These are phyloP conservation scores for Datisca glomerata DNA, from an alignment of 306 rosid genomes.

Conservation along the genomic window DNA sequence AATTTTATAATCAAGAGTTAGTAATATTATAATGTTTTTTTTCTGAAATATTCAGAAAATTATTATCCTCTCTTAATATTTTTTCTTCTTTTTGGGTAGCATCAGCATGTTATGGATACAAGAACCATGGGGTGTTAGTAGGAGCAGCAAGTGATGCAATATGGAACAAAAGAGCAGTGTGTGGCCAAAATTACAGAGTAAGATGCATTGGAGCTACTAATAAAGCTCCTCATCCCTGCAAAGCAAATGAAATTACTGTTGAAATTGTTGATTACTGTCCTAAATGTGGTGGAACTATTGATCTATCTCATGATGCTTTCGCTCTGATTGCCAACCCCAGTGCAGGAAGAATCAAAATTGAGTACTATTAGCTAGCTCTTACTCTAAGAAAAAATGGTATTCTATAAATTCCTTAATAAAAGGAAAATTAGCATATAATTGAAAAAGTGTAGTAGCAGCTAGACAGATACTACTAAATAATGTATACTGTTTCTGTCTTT, in stretches of 20 bases:
- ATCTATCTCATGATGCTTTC: slow-evolving; percentile 5
- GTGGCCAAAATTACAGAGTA: background rate
- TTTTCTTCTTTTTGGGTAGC: too few relatives aligned
- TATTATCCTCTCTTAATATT: background rate
- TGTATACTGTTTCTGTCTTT: too few relatives aligned
- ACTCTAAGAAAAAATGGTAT: too few relatives aligned
- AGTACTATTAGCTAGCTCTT: background rate
- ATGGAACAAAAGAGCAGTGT: background rate
- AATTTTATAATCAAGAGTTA: too few relatives aligned
- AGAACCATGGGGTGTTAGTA: background rate
- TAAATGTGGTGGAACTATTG: background rate
- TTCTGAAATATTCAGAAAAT: too few relatives aligned
- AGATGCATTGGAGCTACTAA: background rate
- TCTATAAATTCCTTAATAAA: too few relatives aligned
- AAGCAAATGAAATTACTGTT: background rate
- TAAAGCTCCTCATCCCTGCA: background rate
- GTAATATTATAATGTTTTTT: too few relatives aligned
- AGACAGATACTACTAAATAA: too few relatives aligned
- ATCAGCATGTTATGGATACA: background rate
- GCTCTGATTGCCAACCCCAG: background rate
- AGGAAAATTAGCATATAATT: too few relatives aligned
- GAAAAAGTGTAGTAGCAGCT: too few relatives aligned
- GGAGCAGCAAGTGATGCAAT: slow-evolving; percentile 1
- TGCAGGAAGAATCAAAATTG: slow-evolving; percentile 1
- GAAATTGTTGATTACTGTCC: slow-evolving; percentile 1